Evolutionary conservation across 345 rosid species (phyloP).

Genomic region (Lumnitzera racemosa): DNA sequence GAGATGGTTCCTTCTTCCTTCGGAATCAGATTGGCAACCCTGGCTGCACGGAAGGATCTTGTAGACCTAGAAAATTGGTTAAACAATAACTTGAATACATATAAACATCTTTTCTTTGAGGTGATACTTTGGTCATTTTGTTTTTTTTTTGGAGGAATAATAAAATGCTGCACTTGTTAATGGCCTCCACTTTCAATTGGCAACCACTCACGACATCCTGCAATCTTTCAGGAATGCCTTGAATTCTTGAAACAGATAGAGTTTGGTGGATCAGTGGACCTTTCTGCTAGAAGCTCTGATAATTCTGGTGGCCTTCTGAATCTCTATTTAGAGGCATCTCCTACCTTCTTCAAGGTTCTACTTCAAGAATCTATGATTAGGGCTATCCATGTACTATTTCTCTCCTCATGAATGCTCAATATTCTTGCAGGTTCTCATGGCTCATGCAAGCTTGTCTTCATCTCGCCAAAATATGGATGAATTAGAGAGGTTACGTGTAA

Average conservation of each 20-base stretch:
- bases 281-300: constrained; percentile 48
- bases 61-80: constrained; percentile 87
- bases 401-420: background rate
- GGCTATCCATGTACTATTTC: background rate
- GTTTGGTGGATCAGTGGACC: constrained; percentile 52
- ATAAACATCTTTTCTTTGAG: constrained; percentile 76
- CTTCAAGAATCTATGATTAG: background rate
- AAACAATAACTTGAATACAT: constrained; percentile 39
- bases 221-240: constrained; percentile 72
- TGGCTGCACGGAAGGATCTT: constrained; percentile 71
- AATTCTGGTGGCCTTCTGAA: constrained; percentile 48
- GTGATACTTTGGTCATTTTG: constrained; percentile 19
- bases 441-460: constrained; percentile 33
- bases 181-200: no score
- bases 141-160: background rate
- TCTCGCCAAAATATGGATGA: constrained; percentile 62
- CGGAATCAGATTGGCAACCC: constrained; percentile 71
- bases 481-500: constrained; percentile 53
- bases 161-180: background rate
- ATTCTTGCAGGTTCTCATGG: constrained; percentile 51
- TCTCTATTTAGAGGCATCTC: constrained; percentile 49
- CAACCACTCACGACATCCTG: constrained; percentile 1
- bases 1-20: constrained; percentile 65
- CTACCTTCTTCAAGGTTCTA: constrained; percentile 65
- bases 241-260: constrained; percentile 71